phyloP scores from a whole-genome alignment of 2,329 filamentous ascomycete genomes.

The Hansfordia pulvinata region DNA sequence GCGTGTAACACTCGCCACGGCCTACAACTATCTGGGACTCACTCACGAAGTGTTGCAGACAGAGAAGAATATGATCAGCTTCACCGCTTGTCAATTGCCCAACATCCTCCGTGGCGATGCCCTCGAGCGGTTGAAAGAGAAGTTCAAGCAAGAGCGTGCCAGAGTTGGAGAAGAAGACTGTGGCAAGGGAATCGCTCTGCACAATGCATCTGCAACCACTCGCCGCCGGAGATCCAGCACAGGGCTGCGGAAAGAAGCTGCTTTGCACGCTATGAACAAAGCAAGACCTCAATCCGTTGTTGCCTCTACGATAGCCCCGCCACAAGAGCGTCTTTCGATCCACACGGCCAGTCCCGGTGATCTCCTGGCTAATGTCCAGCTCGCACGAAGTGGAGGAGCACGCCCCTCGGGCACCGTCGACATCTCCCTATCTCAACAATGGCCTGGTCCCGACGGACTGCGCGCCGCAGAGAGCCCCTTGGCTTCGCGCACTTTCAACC shows the following conservation, averaged over 20 bases:
- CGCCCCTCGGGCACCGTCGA: constrained; percentile 17
- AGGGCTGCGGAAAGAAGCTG: constrained; percentile 65
- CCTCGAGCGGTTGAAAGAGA: constrained; percentile 76
- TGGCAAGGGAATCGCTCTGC: constrained; percentile 85
- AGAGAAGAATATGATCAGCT: constrained; percentile 87
- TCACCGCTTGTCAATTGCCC: constrained; percentile 80
- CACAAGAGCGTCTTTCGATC: constrained; percentile 25
- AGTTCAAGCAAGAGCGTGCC: constrained; percentile 77
- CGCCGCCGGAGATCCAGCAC: constrained; percentile 60
- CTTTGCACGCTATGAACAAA: constrained; percentile 50
- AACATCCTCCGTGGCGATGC: constrained; percentile 80
- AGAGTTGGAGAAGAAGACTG: constrained; percentile 68
- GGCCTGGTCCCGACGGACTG: constrained; percentile 16
- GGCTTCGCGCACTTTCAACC: constrained; percentile 37
- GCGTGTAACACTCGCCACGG: constrained; percentile 85
- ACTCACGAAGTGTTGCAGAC: constrained; percentile 86
- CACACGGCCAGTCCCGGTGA: constrained; percentile 59
- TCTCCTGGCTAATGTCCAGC: constrained; percentile 63
- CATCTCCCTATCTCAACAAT: constrained; percentile 11
- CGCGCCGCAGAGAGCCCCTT: constrained; percentile 29
- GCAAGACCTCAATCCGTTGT: constrained; percentile 29
- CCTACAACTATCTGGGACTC: constrained; percentile 84
- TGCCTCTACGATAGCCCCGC: constrained; percentile 23
- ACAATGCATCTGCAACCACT: constrained; percentile 56
- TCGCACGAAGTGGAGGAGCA: constrained; percentile 46